Evolutionary conservation across 2,329 filamentous ascomycete genomes (phyloP), one percentile per base, ranked within the genome.

Genomic region (Aureobasidium sp.): DNA sequence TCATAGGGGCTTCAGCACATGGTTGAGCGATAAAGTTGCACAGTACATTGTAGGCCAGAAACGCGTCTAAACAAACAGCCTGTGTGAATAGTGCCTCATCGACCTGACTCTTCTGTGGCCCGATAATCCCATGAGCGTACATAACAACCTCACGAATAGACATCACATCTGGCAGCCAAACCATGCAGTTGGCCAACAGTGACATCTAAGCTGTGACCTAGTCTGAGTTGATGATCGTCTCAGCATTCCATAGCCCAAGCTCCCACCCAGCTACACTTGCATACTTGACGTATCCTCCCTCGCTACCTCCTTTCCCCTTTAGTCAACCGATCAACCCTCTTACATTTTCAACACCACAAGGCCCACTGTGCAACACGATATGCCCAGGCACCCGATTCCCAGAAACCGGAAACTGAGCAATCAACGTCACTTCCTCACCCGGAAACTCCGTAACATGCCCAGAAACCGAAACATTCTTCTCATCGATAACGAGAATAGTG

Each of bases 401-500:
- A 36, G 48, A 3, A 14, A 61, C 27, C 2, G 58, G 58, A 5
- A 61, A 53, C 20, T 55, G 47, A 4, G 59, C 48, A 47, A 61
- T 39, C 36, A 61, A 11, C 3, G 59, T 53, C 3, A 27, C 37
- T 14, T 61, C 47, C 25, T 29, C n/a, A 22, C 58, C 48, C 2
- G 58, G 58, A 37, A 61, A 61, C 2, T 61, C 48, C 2, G 58
- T 61, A 8, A 61, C 20, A 17, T 61, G 58, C 2, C 58, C 58
- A 25, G 31, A 44, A 8, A 41, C 8, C 0, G 48, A 61, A 3
- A 61, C 58, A 25, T 61, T 61, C 2, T 17, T 44, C 4, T 49
- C 25, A 29, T 61, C 58, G 5, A 48, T 39, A 3, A 48, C 58
- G 8, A 61, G 29, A 2, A 61, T 12, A 2, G 39, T 37, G 36